Percentiles rank a stretch among this genome's conserved stretches.
Conservation (phyloP, 2,329 filamentous ascomycete species). For the Neofusicoccum laricinum region DNA sequence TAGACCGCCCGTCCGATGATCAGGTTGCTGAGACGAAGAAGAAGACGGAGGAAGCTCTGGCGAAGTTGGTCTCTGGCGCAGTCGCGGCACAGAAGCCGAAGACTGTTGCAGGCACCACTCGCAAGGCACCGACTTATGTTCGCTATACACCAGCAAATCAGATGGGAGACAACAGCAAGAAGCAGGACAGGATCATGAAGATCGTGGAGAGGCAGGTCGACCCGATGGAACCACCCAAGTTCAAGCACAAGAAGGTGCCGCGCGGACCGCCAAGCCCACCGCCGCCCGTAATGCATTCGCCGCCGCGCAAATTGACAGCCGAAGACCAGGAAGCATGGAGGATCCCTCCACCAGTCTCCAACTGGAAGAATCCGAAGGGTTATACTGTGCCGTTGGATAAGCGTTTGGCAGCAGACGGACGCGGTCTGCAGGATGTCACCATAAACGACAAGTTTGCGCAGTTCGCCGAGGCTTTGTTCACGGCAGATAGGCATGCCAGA, state of each 20-base stretch:
- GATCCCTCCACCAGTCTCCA: constrained; percentile 82
- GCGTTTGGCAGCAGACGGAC: constrained; percentile 86
- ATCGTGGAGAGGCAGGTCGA: constrained; percentile 93
- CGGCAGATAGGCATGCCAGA: constrained; percentile 88
- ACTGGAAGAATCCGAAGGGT: constrained; percentile 99
- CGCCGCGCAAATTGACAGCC: constrained; percentile 89
- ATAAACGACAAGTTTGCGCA: constrained; percentile 99
- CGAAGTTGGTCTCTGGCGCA: constrained; percentile 77
- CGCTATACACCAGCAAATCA: constrained; percentile 94
- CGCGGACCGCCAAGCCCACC: constrained; percentile 88
- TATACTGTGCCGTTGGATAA: constrained; percentile 97
- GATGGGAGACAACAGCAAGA: constrained; percentile 83
- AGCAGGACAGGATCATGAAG: constrained; percentile 96
- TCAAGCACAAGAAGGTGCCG: constrained; percentile 98
- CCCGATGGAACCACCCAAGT: constrained; percentile 95
- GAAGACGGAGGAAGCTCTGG: constrained; percentile 82
- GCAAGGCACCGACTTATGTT: constrained; percentile 87
- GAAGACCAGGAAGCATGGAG: constrained; percentile 98
- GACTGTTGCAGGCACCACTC: constrained; percentile 77
- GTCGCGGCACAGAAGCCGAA: constrained; percentile 94
- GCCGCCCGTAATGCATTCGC: constrained; percentile 91
- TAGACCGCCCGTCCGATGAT: constrained; percentile 81
- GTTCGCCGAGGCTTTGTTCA: constrained; percentile 90
- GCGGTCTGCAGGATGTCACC: constrained; percentile 85
- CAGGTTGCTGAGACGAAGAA: constrained; percentile 81